These are phyloP conservation scores for Cutaneotrichosporon cavernicola DNA, from an alignment of 1,284 basidiomycete species.

Conservation along the genomic window DNA sequence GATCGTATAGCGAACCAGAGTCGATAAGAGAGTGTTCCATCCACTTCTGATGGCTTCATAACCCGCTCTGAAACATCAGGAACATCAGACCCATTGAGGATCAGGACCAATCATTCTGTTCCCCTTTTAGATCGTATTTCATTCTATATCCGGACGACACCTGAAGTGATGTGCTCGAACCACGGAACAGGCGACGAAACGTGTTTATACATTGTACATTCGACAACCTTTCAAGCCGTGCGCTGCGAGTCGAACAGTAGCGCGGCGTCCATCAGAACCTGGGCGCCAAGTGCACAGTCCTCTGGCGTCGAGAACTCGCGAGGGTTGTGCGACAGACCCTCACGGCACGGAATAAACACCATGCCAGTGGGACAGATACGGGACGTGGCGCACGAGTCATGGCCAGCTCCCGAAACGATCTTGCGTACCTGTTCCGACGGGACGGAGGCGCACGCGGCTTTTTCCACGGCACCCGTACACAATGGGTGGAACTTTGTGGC, in stretches of 20 bases:
- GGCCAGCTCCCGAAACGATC: conserved; percentile 29
- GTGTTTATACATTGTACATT: neutral
- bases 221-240: neutral
- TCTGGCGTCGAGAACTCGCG: conserved; percentile 32
- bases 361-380: conserved; percentile 35
- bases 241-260: conserved; percentile 23
- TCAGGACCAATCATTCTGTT: too few relatives aligned
- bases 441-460: conserved; percentile 11
- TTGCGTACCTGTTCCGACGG: conserved; percentile 9
- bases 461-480: conserved; percentile 21
- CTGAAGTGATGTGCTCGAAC: too few relatives aligned
- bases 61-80: too few relatives aligned
- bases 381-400: conserved; percentile 28
- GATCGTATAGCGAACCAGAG: too few relatives aligned
- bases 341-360: conserved; percentile 38
- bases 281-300: conserved; percentile 27
- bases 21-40: too few relatives aligned
- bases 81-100: too few relatives aligned
- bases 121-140: too few relatives aligned
- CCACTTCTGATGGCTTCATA: too few relatives aligned
- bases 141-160: neutral
- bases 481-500: conserved; percentile 17
- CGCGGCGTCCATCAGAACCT: conserved; percentile 29
- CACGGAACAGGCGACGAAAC: too few relatives aligned
- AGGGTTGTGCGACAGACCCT: conserved; percentile 35